phyloP scores from a whole-genome alignment of 2,329 filamentous ascomycete species.

The Fusarium sp. region DNA sequence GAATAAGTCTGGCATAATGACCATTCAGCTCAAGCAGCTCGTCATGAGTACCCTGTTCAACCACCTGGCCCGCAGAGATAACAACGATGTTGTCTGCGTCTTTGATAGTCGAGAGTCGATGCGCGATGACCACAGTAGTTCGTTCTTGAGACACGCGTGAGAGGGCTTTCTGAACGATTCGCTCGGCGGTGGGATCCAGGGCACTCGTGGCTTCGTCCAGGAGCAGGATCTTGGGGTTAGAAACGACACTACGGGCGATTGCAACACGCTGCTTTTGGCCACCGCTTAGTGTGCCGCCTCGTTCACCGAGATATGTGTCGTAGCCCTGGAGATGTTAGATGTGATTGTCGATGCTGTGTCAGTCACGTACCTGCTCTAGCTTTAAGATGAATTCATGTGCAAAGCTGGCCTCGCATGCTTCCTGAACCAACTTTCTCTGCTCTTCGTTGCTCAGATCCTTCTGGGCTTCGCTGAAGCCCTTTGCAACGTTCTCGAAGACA shows the following conservation, averaged over 20 bases:
- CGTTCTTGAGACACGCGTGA: constrained; percentile 63
- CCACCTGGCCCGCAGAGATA: constrained; percentile 34
- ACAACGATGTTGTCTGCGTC: constrained; percentile 48
- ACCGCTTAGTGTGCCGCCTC: constrained; percentile 54
- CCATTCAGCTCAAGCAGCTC: constrained; percentile 25
- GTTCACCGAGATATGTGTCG: constrained; percentile 42
- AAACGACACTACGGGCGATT: constrained; percentile 73
- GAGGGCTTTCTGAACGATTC: constrained; percentile 65
- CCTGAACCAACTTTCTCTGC: constrained; percentile 18
- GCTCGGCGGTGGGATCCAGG: constrained; percentile 55
- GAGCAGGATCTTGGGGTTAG: constrained; percentile 69
- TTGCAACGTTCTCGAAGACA: constrained; percentile 48
- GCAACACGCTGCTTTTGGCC: constrained; percentile 74
- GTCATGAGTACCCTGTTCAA: constrained; percentile 43
- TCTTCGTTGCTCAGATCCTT: constrained; percentile 4
- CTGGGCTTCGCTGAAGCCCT: constrained; percentile 37
- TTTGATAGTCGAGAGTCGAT: constrained; percentile 58
- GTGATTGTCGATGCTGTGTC: neutral
- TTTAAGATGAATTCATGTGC: constrained; percentile 44
- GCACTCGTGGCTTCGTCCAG: constrained; percentile 75
- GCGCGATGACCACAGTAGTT: constrained; percentile 73
- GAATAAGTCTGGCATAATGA: constrained; percentile 41
- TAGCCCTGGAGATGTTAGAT: constrained; percentile 28
- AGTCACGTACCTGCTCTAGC: constrained; percentile 20
- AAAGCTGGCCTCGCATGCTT: constrained; percentile 41